A percentile compares a stretch with the other conserved stretches of the same genome.
These are phyloP conservation scores for Cyclotella baltica DNA, from an alignment of 108 stramenopile genomes.

Conservation along the genomic window DNA sequence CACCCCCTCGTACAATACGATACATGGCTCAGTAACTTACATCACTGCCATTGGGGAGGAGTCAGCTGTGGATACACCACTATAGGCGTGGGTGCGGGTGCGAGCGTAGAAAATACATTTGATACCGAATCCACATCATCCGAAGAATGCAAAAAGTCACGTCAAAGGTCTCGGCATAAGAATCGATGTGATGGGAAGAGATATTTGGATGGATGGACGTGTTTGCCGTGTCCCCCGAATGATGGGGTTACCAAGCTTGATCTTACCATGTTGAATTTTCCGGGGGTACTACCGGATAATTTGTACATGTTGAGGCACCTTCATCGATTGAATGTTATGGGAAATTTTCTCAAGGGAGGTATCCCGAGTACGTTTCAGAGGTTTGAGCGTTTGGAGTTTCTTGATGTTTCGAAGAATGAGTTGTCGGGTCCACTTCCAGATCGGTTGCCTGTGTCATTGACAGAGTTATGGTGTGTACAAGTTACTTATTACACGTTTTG, in stretches of 20 bases:
- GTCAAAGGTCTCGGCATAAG: background rate
- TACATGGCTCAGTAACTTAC: background rate
- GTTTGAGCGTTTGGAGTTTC: slow-evolving; percentile 12
- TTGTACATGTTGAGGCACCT: slow-evolving; percentile 45
- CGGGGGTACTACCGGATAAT: slow-evolving; percentile 47
- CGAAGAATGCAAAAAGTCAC: background rate
- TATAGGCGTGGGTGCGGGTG: slow-evolving; percentile 4
- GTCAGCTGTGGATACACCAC: slow-evolving; percentile 23
- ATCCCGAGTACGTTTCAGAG: slow-evolving; percentile 19
- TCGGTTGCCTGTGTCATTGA: slow-evolving; percentile 12
- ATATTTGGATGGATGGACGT: background rate
- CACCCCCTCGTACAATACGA: slow-evolving; percentile 3
- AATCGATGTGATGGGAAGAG: slow-evolving; percentile 20
- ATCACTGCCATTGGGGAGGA: slow-evolving; percentile 24
- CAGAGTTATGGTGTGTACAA: slow-evolving; percentile 18
- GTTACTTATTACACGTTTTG: background rate
- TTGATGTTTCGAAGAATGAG: slow-evolving; percentile 14
- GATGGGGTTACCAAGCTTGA: slow-evolving; percentile 48
- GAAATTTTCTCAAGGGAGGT: slow-evolving; percentile 29
- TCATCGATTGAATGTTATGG: slow-evolving; percentile 24
- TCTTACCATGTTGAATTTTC: slow-evolving; percentile 19
- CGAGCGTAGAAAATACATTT: background rate
- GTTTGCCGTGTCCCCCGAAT: slow-evolving; percentile 19
- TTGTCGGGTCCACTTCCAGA: slow-evolving; percentile 5
- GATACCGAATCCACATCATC: background rate